Conservation (phyloP, 768 basidiomycete species). For the Cystobasidium tubakii region DNA sequence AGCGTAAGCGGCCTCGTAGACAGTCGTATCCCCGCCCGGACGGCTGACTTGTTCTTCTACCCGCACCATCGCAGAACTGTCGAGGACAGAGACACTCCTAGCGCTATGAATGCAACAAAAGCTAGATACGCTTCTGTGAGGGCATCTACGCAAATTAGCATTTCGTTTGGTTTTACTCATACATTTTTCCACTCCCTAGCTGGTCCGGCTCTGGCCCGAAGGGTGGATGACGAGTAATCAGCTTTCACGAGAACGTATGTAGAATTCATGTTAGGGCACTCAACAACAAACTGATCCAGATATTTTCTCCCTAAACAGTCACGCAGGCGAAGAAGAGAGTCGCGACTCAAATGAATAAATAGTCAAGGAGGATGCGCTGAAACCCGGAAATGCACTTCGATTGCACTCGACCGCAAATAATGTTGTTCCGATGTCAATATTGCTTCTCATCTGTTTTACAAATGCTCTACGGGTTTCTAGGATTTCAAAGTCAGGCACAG, state of each 20-base stretch:
- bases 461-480: too few species aligned
- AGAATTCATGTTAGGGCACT: too few species aligned
- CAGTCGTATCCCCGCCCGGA: too few species aligned
- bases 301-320: neutral
- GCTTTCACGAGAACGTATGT: constrained; percentile 28
- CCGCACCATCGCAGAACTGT: constrained; percentile 25
- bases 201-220: constrained; percentile 35
- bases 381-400: neutral
- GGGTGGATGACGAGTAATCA: constrained; percentile 38
- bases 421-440: too few species aligned
- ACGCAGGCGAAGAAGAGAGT: constrained; percentile 35
- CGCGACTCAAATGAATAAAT: constrained; percentile 6
- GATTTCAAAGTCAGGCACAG: neutral
- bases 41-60: neutral
- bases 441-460: too few species aligned
- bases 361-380: neutral
- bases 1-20: constrained; percentile 45
- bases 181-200: neutral
- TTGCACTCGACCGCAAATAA: neutral
- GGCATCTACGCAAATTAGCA: neutral
- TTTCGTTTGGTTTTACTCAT: too few species aligned
- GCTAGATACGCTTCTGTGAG: constrained; percentile 31
- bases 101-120: constrained; percentile 34
- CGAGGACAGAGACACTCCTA: constrained; percentile 30
- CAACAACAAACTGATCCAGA: neutral